Conservation (phyloP, 2,329 filamentous ascomycete genomes). For the Biscogniauxia mediterranea region DNA sequence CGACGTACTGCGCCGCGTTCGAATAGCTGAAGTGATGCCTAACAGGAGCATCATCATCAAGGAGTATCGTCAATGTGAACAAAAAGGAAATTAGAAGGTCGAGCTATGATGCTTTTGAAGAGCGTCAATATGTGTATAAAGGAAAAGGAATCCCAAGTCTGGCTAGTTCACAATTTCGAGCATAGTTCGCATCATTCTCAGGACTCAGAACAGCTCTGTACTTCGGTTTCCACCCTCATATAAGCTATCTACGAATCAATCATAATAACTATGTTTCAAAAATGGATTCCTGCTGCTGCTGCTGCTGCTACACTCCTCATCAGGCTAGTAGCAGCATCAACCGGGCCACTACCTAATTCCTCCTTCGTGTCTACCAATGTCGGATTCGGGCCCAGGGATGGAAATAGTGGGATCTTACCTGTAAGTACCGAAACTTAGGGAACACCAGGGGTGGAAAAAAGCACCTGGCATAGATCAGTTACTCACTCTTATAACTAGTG, state of each 20-base stretch:
- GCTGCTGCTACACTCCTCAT: background rate
- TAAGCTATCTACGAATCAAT: background rate
- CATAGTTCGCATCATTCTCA: background rate
- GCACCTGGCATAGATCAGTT: too few relatives aligned
- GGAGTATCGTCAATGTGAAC: background rate
- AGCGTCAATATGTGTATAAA: background rate
- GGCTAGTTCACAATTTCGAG: background rate
- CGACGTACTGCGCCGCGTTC: background rate
- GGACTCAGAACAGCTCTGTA: background rate
- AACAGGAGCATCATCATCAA: background rate
- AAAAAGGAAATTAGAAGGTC: background rate
- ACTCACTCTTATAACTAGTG: constrained; percentile 14
- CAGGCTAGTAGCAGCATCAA: background rate
- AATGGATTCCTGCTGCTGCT: background rate
- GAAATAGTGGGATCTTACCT: background rate
- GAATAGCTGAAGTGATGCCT: background rate
- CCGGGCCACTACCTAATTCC: background rate
- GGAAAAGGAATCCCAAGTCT: background rate
- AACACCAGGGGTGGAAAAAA: too few relatives aligned
- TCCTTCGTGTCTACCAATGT: background rate
- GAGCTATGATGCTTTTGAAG: background rate
- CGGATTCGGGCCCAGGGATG: background rate
- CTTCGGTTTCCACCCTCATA: background rate
- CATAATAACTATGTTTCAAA: background rate
- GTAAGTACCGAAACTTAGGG: background rate